Conservation (phyloP, 345 rosid species). For the Populus alba region DNA sequence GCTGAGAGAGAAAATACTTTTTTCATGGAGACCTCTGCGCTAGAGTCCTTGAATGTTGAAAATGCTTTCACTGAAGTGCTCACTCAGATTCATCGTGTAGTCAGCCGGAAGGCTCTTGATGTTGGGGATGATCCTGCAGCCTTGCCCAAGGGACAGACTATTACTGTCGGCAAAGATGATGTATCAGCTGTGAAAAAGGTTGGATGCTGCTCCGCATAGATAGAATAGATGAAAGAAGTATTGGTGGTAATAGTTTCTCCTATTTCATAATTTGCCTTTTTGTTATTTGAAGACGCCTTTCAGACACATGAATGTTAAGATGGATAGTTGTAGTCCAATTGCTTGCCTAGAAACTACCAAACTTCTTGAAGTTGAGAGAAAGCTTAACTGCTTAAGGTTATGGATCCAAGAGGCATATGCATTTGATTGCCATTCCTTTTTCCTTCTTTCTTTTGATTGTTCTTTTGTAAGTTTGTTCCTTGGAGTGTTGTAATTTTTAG, state of each 20-base stretch:
- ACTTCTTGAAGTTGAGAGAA: slow-evolving; percentile 2
- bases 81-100: slow-evolving; percentile 25
- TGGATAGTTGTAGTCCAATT: not conserved
- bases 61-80: slow-evolving; percentile 26
- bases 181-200: slow-evolving; percentile 32
- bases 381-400: not conserved
- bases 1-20: slow-evolving; percentile 27
- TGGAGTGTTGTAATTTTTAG: slow-evolving; percentile 9
- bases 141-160: slow-evolving; percentile 28
- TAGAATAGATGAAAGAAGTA: slow-evolving; percentile 1
- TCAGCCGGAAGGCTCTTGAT: slow-evolving; percentile 29
- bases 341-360: not conserved
- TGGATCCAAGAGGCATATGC: not conserved
- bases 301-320: not conserved
- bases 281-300: not conserved
- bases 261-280: not conserved
- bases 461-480: slow-evolving; percentile 11
- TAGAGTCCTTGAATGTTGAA: slow-evolving; percentile 29
- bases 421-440: slow-evolving; percentile 3
- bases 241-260: not conserved
- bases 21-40: slow-evolving; percentile 29
- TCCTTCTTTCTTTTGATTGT: slow-evolving; percentile 3
- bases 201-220: slow-evolving; percentile 25
- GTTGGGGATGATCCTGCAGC: slow-evolving; percentile 28
- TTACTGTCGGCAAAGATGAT: slow-evolving; percentile 24